Evolutionary conservation across 1,139 yeast species (phyloP).

Genomic region (Scheffersomyces illinoinensis): DNA sequence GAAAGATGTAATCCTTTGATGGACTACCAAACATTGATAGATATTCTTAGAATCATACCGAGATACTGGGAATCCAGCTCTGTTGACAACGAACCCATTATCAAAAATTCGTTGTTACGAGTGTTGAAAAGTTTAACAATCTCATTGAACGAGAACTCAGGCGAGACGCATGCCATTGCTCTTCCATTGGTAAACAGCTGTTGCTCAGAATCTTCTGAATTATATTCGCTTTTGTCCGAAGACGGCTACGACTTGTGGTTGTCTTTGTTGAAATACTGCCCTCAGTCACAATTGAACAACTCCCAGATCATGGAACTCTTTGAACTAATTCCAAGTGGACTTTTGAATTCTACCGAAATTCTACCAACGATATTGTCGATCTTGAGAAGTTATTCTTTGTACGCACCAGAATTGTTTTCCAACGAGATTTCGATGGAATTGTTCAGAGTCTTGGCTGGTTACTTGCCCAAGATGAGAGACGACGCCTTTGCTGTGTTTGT

Average conservation of each 20-base stretch:
- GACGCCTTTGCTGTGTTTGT: slow-evolving; percentile 63
- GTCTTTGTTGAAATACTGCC: slow-evolving; percentile 60
- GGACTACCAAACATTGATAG: slow-evolving; percentile 49
- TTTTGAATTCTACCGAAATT: slow-evolving; percentile 71
- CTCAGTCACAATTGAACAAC: slow-evolving; percentile 24
- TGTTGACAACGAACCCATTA: slow-evolving; percentile 59
- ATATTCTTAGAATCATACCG: slow-evolving; percentile 65
- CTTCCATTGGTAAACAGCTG: slow-evolving; percentile 70
- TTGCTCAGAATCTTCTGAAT: slow-evolving; percentile 56
- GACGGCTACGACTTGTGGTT: slow-evolving; percentile 91
- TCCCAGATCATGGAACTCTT: slow-evolving; percentile 45
- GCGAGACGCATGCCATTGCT: slow-evolving; percentile 60
- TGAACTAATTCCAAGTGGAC: slow-evolving; percentile 49
- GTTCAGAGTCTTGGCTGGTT: slow-evolving; percentile 56
- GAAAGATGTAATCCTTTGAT: slow-evolving; percentile 66
- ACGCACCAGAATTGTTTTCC: slow-evolving; percentile 52
- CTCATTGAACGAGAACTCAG: slow-evolving; percentile 65
- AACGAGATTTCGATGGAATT: slow-evolving; percentile 30
- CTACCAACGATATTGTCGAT: slow-evolving; percentile 68
- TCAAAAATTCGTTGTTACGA: slow-evolving; percentile 71
- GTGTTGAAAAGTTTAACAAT: slow-evolving; percentile 62
- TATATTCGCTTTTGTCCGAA: slow-evolving; percentile 68
- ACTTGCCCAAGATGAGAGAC: slow-evolving; percentile 65
- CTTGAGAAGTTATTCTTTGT: slow-evolving; percentile 67
- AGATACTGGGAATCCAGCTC: slow-evolving; percentile 67